These are phyloP conservation scores for Vicia sativa DNA, from an alignment of 306 rosid genomes.

Conservation along the genomic window DNA sequence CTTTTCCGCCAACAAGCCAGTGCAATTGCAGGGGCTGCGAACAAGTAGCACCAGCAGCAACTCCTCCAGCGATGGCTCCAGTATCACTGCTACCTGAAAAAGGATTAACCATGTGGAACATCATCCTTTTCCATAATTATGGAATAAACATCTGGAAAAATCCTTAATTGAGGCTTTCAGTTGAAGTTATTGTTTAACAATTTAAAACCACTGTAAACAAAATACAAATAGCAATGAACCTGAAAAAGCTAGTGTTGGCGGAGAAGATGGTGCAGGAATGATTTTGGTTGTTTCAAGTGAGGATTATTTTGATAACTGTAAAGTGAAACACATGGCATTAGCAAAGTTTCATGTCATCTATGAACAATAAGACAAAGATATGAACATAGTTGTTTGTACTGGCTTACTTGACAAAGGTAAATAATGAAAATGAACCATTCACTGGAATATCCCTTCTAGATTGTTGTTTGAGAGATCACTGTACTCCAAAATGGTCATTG, in stretches of 20 bases:
- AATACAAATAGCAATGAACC: constrained; percentile 48
- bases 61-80: constrained; percentile 99
- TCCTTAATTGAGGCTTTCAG: too few species aligned
- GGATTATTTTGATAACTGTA: constrained; percentile 73
- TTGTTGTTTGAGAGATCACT: constrained; percentile 89
- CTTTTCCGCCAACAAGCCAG: constrained; percentile 82
- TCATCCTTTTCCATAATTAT: too few species aligned
- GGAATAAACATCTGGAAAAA: too few species aligned
- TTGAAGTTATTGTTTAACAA: constrained; percentile 30
- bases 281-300: background rate
- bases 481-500: constrained; percentile 39
- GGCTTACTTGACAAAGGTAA: constrained; percentile 98
- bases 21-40: constrained; percentile 96
- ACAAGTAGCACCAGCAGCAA: constrained; percentile 96
- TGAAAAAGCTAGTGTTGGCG: constrained; percentile 41
- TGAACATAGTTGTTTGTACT: constrained; percentile 19
- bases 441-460: constrained; percentile 58
- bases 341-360: constrained; percentile 21
- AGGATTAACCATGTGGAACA: too few species aligned
- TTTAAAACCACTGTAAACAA: constrained; percentile 16
- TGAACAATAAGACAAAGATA: constrained; percentile 29
- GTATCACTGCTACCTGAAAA: constrained; percentile 63
- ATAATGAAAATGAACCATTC: constrained; percentile 82
- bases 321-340: constrained; percentile 36
- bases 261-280: constrained; percentile 53